A percentile compares a stretch with the other conserved stretches of the same genome.
phyloP scores from a whole-genome alignment of 768 basidiomycete species.

The Tylopilus rubrobrunneus region DNA sequence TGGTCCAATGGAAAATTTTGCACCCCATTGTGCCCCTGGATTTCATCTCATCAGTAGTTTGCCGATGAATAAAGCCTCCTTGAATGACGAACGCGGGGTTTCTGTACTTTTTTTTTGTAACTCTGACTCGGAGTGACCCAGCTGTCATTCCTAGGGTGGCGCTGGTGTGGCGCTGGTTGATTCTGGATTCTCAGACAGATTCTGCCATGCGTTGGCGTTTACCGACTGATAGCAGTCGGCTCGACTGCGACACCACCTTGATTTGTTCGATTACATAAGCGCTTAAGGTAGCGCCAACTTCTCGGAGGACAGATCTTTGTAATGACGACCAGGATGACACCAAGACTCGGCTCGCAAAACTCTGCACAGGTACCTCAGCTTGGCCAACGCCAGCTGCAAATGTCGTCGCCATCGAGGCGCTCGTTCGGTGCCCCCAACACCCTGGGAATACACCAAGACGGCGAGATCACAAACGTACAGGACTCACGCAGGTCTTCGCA shows the following conservation, averaged over 20 bases:
- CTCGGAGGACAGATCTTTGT: slow-evolving; percentile 1
- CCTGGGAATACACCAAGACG: slow-evolving; percentile 22
- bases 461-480: slow-evolving; percentile 21
- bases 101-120: neutral
- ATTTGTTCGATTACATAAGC: slow-evolving; percentile 20
- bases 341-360: slow-evolving; percentile 9
- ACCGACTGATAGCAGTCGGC: neutral
- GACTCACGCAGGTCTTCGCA: slow-evolving; percentile 34
- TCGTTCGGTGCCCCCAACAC: slow-evolving; percentile 50
- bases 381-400: slow-evolving; percentile 6
- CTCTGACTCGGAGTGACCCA: neutral
- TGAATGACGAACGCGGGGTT: neutral
- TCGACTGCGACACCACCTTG: neutral
- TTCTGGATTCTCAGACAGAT: neutral
- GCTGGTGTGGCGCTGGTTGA: neutral
- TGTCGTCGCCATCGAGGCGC: slow-evolving; percentile 36
- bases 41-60: neutral
- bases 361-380: slow-evolving; percentile 9
- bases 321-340: slow-evolving; percentile 21
- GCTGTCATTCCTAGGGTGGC: neutral
- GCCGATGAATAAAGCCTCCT: too few species aligned
- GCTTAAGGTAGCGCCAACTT: neutral
- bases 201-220: neutral
- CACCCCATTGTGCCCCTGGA: neutral
- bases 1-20: slow-evolving; percentile 15